phyloP scores from a whole-genome alignment of 257 asterid species.

The Osmanthus fragrans region DNA sequence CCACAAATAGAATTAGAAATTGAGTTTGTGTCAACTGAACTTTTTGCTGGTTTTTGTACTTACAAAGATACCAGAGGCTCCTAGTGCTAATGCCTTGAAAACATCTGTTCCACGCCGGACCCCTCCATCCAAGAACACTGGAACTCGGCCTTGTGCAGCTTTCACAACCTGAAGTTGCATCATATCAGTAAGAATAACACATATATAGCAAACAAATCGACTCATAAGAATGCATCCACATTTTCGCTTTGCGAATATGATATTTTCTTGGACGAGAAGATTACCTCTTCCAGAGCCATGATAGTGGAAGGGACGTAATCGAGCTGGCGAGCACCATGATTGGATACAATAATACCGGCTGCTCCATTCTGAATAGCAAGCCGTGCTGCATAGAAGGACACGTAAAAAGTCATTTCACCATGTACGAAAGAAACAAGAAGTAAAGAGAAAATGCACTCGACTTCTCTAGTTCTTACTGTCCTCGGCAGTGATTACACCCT shows the following conservation, averaged over 20 bases:
- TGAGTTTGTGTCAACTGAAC: background rate
- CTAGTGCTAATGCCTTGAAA: slow-evolving; percentile 93
- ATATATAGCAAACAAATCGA: too few species aligned
- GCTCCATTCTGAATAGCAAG: slow-evolving; percentile 86
- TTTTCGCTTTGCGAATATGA: too few species aligned
- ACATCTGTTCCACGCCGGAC: slow-evolving; percentile 96
- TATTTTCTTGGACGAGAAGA: background rate
- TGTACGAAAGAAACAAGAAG: background rate
- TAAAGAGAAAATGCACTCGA: background rate
- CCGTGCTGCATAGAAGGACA: slow-evolving; percentile 53
- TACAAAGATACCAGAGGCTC: slow-evolving; percentile 95
- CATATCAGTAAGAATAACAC: background rate
- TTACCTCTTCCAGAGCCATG: slow-evolving; percentile 85
- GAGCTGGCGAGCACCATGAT: slow-evolving; percentile 98
- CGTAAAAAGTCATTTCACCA: slow-evolving; percentile 10
- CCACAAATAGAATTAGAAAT: background rate
- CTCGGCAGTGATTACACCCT: slow-evolving; percentile 96
- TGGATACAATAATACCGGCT: slow-evolving; percentile 89
- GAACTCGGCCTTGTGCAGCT: slow-evolving; percentile 90
- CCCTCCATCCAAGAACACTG: slow-evolving; percentile 97
- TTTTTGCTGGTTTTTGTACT: slow-evolving; percentile 29
- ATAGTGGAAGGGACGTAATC: slow-evolving; percentile 93
- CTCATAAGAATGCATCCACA: too few species aligned
- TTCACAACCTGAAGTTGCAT: slow-evolving; percentile 67
- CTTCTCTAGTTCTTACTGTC: slow-evolving; percentile 54